phyloP scores from a whole-genome alignment of 2,329 filamentous ascomycete genomes.

The Penicillium sp. region DNA sequence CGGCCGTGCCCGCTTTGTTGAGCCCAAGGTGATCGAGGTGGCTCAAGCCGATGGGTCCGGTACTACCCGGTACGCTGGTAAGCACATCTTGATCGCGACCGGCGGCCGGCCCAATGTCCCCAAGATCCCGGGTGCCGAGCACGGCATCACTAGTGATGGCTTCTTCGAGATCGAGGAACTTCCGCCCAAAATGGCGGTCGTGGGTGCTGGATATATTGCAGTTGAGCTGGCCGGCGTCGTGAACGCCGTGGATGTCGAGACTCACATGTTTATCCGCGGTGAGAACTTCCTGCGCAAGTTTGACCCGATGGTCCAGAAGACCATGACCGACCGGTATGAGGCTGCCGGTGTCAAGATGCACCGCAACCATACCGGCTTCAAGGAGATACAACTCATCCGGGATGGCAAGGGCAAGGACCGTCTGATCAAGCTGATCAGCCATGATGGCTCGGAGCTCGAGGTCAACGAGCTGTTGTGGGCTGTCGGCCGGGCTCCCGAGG shows the following conservation, averaged over 20 bases:
- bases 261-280: constrained; percentile 48
- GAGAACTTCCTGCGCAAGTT: constrained; percentile 47
- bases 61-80: constrained; percentile 37
- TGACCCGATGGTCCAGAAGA: constrained; percentile 49
- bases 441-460: constrained; percentile 41
- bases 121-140: constrained; percentile 42
- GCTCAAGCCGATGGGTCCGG: constrained; percentile 38
- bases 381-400: constrained; percentile 44
- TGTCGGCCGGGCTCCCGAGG: constrained; percentile 44
- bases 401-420: constrained; percentile 46
- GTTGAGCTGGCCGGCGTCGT: constrained; percentile 49
- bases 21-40: constrained; percentile 43
- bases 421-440: constrained; percentile 41
- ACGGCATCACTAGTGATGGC: constrained; percentile 49
- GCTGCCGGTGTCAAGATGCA: constrained; percentile 46
- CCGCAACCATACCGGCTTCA: constrained; percentile 43
- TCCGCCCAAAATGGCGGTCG: constrained; percentile 47
- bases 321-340: constrained; percentile 49
- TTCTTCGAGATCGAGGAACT: constrained; percentile 49
- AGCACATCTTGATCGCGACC: constrained; percentile 46
- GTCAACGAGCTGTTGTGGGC: constrained; percentile 50
- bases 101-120: constrained; percentile 45
- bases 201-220: constrained; percentile 49
- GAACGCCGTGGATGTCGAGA: constrained; percentile 46
- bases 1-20: constrained; percentile 44